Base-by-base conservation (phyloP, 306 rosid genomes). In the Cicer cuneatum region DNA sequence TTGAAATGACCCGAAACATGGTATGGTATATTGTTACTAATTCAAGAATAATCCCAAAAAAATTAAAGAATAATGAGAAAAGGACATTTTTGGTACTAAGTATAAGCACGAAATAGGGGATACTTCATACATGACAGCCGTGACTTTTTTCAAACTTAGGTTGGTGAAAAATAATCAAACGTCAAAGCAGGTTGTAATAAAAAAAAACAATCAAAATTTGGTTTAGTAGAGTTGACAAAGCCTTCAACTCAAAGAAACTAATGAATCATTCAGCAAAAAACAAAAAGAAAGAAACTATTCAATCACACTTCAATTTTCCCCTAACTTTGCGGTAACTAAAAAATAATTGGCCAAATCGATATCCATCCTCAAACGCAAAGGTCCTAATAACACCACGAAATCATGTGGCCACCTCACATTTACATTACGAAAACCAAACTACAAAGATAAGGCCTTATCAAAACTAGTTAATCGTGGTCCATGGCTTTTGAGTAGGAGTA, bases 171-270 rank as follows among this genome's bases (percentile, higher is more conserved):
- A 14, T 10, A 0, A 21, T 41, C 38, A 38, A 24, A 46, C 58
- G 16, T 49, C 33, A 13, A 67, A n/a, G 11, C 29, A 29, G 73
- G 48, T 35, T 15, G 35, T 24, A 24, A 24, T 16, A 24, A 71
- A 40, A 24, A 71, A 40, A 65, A 66, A 10, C 47, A 77, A 68
- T 46, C 21, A 57, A 67, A n/a, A 15, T 54, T 7, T 35, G 3
- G 15, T 78, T 61, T 61, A 24, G 49, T 15, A 39, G 63, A 49
- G 57, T 21, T 71, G 59, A 10, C 60, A 39, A 45, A 72, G 70
- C 35, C 29, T 72, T 64, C 16, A 48, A 63, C 41, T 37, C 14
- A 13, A 69, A 33, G 18, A 35, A 65, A 61, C 37, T 0, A 68
- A 58, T 46, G 62, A 24, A 24, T 24, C 2, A 2, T 24, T 24